Base-by-base conservation (phyloP, 208 protist genomes). In the Leishmania tropica region DNA sequence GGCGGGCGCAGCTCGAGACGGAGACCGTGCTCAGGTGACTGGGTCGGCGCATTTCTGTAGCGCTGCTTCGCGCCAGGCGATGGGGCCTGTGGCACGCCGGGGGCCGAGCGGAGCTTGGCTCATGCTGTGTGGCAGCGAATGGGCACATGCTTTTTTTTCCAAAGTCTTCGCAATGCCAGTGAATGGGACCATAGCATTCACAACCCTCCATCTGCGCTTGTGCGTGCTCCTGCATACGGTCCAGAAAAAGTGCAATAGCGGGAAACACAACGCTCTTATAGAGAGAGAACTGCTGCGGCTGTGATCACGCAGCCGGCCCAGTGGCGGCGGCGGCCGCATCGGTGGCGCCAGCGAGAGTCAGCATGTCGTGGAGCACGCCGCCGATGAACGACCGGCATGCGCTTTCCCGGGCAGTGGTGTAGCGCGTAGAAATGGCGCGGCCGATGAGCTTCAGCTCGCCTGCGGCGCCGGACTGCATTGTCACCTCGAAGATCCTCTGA, bases 401-500 rank as follows among this genome's bases (percentile, higher is more conserved):
- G 2, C 89, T 86, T 53, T 95, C 90, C 17, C 94, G 83, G 37
- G 93, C 94, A 0, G 85, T 79, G 8, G 91, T 95, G 85, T 97
- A 97, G 15, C 86, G 87, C 35, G 78, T 78, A 15, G 92, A 84
- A 10, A 94, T 91, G 37, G 90, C 90, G 2, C 88, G 83, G 8
- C 94, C 94, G 11, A 95, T 81, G 1, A 89, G 68, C 19, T 83
- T 77, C 21, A 87, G 85, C 21, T 90, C 87, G 24, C 83, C 75
- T 3, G 68, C 72, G 10, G 81, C 56, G 65, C 74, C 54, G 13
- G 87, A 86, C n/a, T 87, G 64, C 80, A 97, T 89, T 1, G 92
- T 89, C 53, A 97, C 94, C 60, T 97, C 94, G 79, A 95, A 97
- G 3, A 97, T 79, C 1, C 93, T 87, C 19, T 72, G 53, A 76